Evolutionary conservation across 2,329 filamentous ascomycete genomes (phyloP).

Genomic region (Polychaeton citri): DNA sequence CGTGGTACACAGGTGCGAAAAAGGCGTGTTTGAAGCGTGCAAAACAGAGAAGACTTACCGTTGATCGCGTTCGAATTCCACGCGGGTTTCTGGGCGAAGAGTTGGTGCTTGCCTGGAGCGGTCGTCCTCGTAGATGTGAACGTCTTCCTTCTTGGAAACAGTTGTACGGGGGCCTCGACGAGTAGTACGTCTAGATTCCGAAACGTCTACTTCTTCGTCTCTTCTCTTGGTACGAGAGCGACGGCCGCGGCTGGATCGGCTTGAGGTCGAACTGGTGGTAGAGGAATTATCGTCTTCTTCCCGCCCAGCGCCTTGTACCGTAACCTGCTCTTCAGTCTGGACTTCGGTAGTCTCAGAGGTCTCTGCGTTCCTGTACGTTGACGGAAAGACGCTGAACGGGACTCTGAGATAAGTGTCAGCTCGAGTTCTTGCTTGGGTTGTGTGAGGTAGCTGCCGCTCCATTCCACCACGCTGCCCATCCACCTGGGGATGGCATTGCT

Average conservation of each 20-base stretch:
- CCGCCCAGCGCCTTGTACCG: constrained; percentile 80
- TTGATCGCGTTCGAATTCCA: constrained; percentile 35
- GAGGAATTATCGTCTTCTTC: constrained; percentile 44
- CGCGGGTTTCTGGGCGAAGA: constrained; percentile 6
- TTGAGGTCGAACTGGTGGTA: background rate
- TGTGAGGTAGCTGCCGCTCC: no score
- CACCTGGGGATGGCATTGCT: no score
- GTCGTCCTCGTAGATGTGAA: constrained; percentile 23
- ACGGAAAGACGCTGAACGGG: constrained; percentile 99
- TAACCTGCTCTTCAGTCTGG: constrained; percentile 83
- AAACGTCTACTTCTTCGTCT: background rate
- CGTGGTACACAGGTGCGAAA: no score
- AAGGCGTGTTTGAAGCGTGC: no score
- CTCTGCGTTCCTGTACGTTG: constrained; percentile 73
- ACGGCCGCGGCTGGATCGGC: background rate
- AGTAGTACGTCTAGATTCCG: background rate
- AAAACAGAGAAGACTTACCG: constrained; percentile 31
- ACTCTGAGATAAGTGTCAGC: constrained; percentile 34
- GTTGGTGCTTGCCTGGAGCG: constrained; percentile 15
- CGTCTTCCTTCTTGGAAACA: constrained; percentile 17
- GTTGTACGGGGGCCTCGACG: background rate
- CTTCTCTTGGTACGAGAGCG: background rate
- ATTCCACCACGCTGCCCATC: no score
- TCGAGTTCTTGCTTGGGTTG: constrained; percentile 1
- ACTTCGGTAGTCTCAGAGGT: constrained; percentile 51